Percentiles rank a stretch among this genome's conserved stretches.
These are phyloP conservation scores for Xylaria acuta DNA, from an alignment of 495 filamentous ascomycete species.

Conservation along the genomic window DNA sequence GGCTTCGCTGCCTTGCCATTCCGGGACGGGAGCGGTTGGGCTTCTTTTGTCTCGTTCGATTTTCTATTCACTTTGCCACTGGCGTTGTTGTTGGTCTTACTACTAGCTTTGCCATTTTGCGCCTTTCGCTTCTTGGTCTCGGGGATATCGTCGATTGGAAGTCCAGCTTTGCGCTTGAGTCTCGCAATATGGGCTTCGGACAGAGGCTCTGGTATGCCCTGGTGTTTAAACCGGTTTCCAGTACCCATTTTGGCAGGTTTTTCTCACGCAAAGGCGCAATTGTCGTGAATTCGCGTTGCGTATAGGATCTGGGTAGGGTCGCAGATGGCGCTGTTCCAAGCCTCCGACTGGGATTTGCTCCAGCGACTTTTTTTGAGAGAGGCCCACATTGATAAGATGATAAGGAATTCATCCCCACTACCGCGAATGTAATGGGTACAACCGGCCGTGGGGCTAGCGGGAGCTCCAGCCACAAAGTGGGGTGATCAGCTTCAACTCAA, in stretches of 20 bases:
- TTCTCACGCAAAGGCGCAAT: not conserved
- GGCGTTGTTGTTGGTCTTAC: conserved; percentile 39
- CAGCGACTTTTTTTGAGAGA: conserved; percentile 28
- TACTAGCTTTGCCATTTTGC: conserved; percentile 53
- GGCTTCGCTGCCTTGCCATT: conserved; percentile 51
- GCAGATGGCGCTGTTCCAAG: conserved; percentile 3
- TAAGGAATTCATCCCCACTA: conserved; percentile 28
- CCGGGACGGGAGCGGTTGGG: conserved; percentile 34
- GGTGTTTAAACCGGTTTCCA: conserved; percentile 93
- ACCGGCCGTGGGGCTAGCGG: not conserved
- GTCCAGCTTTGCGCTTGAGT: conserved; percentile 75
- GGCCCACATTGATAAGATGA: conserved; percentile 36
- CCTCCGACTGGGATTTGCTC: conserved; percentile 3
- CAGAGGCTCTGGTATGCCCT: conserved; percentile 82
- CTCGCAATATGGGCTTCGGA: conserved; percentile 79
- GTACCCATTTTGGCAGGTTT: conserved; percentile 72
- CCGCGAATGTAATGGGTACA: not conserved
- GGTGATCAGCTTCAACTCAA: conserved; percentile 21
- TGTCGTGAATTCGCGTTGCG: not conserved
- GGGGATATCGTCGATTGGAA: conserved; percentile 55
- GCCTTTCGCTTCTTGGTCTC: conserved; percentile 74
- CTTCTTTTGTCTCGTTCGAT: conserved; percentile 43
- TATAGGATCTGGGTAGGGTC: not conserved
- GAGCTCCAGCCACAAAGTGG: conserved; percentile 41
- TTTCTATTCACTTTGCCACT: conserved; percentile 46